Evolutionary conservation across 2,329 filamentous ascomycete genomes (phyloP).

Genomic region (Curvularia eragrostidis): DNA sequence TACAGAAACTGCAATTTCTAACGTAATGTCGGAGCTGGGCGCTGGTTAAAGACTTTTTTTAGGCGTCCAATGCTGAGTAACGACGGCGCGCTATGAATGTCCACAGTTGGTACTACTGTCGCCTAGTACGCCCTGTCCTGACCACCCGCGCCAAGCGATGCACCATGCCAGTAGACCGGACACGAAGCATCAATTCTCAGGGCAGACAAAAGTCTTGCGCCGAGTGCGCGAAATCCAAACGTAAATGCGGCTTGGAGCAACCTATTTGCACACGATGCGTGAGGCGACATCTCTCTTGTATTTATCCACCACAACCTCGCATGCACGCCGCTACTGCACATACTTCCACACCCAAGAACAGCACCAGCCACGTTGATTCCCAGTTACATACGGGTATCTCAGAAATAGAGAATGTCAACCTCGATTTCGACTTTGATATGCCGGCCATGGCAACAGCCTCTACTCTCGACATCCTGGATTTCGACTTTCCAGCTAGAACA

Average conservation of each 20-base stretch:
- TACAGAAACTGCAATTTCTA: not conserved
- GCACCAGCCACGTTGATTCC: slow-evolving; percentile 23
- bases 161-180: slow-evolving; percentile 52
- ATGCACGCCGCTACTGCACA: not conserved
- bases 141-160: not conserved
- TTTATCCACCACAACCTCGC: slow-evolving; percentile 48
- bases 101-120: not conserved
- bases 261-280: slow-evolving; percentile 62
- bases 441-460: slow-evolving; percentile 11
- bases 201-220: slow-evolving; percentile 62
- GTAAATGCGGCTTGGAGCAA: slow-evolving; percentile 61
- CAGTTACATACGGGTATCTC: not conserved
- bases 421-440: slow-evolving; percentile 16
- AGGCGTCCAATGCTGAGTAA: slow-evolving; percentile 14
- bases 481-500: slow-evolving; percentile 42
- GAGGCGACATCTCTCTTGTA: slow-evolving; percentile 57
- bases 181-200: slow-evolving; percentile 29
- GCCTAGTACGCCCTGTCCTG: slow-evolving; percentile 4
- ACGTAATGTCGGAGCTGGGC: not conserved
- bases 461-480: slow-evolving; percentile 21
- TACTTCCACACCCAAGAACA: not conserved
- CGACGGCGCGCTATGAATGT: not conserved
- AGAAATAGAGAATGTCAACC: slow-evolving; percentile 32
- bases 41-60: not conserved
- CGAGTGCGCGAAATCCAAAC: slow-evolving; percentile 64